These are phyloP conservation scores for Athelia psychrophila DNA, from an alignment of 1,284 basidiomycete genomes.

Conservation along the genomic window DNA sequence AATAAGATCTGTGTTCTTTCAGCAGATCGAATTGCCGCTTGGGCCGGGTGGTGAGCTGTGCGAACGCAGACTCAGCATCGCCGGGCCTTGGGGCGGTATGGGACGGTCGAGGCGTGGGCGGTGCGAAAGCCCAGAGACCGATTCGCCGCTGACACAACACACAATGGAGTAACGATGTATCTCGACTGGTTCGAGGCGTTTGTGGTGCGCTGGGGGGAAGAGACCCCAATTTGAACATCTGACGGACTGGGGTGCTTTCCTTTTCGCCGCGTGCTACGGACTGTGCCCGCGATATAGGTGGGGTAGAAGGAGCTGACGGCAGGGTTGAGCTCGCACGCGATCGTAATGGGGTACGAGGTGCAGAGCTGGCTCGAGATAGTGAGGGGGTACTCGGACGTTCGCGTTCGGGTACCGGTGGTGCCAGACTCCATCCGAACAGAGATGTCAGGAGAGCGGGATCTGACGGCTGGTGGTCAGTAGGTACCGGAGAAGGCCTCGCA, in stretches of 20 bases:
- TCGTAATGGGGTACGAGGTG: slow-evolving; percentile 33
- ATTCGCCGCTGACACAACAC: slow-evolving; percentile 69
- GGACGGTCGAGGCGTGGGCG: slow-evolving; percentile 16
- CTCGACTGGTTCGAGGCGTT: slow-evolving; percentile 28
- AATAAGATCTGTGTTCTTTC: slow-evolving; percentile 78
- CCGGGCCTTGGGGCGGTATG: slow-evolving; percentile 1
- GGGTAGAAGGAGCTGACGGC: slow-evolving; percentile 35
- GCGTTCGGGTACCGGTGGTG: slow-evolving; percentile 38
- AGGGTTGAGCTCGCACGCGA: slow-evolving; percentile 38
- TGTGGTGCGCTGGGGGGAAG: slow-evolving; percentile 13
- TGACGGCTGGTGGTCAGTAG: slow-evolving; percentile 35
- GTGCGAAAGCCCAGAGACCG: slow-evolving; percentile 71
- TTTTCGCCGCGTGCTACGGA: slow-evolving; percentile 32
- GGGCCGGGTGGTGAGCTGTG: slow-evolving; percentile 22
- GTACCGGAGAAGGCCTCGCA: background rate
- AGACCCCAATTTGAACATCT: background rate
- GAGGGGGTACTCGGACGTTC: slow-evolving; percentile 37
- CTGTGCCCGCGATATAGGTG: slow-evolving; percentile 41
- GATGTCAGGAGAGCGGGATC: slow-evolving; percentile 56
- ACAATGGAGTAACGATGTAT: slow-evolving; percentile 59
- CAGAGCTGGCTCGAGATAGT: slow-evolving; percentile 37
- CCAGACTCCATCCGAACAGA: slow-evolving; percentile 69
- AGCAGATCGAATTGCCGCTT: slow-evolving; percentile 65
- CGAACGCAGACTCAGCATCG: slow-evolving; percentile 7
- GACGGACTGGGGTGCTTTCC: slow-evolving; percentile 6